Percentiles rank a stretch among this genome's conserved stretches.
Conservation (phyloP, 148 eudicot species). For the Silene conica region DNA sequence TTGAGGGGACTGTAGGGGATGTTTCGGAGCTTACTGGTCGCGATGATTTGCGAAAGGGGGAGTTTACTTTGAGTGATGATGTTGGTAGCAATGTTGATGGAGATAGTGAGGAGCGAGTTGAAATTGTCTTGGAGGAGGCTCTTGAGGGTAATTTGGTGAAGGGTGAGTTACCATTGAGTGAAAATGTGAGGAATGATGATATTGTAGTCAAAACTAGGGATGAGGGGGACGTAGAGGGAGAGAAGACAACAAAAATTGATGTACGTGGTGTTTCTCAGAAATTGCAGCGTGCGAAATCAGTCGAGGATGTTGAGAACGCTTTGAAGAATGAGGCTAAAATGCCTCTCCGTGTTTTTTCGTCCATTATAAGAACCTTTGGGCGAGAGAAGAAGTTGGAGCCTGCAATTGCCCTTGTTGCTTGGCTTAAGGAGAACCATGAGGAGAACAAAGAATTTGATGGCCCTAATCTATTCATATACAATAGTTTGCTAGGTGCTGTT, state of each 20-base stretch:
- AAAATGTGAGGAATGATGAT: constrained; percentile 18
- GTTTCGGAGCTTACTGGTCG: background rate
- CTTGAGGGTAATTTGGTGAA: constrained; percentile 14
- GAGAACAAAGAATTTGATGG: constrained; percentile 32
- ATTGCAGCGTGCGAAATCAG: constrained; percentile 46
- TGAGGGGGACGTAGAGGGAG: constrained; percentile 18
- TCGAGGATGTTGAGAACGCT: constrained; percentile 66
- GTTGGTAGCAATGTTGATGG: constrained; percentile 23
- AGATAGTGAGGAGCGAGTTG: constrained; percentile 28
- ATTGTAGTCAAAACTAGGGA: constrained; percentile 10
- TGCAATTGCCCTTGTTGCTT: constrained; percentile 70
- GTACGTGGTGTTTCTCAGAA: constrained; percentile 47
- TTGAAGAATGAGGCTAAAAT: constrained; percentile 44
- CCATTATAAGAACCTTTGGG: constrained; percentile 70
- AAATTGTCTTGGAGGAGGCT: constrained; percentile 21
- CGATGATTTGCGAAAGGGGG: constrained; percentile 11
- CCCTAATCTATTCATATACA: constrained; percentile 68
- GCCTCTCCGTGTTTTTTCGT: constrained; percentile 71
- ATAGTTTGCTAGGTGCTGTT: constrained; percentile 72
- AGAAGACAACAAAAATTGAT: constrained; percentile 35
- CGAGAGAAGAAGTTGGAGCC: constrained; percentile 64
- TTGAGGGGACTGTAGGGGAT: constrained; percentile 17
- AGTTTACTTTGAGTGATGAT: constrained; percentile 18
- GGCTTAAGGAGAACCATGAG: constrained; percentile 60
- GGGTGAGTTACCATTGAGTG: constrained; percentile 18